phyloP scores from a whole-genome alignment of 164 flowering plant genomes.

The Macadamia integrifolia region DNA sequence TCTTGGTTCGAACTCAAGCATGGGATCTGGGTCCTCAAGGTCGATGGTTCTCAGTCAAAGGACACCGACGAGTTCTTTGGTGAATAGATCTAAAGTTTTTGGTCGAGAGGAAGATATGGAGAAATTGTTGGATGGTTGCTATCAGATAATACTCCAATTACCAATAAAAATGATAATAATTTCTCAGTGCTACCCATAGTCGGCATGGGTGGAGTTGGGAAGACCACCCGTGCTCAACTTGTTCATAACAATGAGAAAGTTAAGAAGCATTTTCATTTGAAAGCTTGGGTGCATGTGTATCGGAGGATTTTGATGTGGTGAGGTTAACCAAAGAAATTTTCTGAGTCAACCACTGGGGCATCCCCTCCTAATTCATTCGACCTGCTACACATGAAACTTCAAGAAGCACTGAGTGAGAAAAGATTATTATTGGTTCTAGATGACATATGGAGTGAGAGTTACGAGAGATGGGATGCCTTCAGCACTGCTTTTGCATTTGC shows the following conservation, averaged over 20 bases:
- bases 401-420: too few relatives aligned
- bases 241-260: too few relatives aligned
- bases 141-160: too few relatives aligned
- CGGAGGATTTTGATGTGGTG: neutral
- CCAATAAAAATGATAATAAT: too few relatives aligned
- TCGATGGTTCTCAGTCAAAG: neutral
- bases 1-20: too few relatives aligned
- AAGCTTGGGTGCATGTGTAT: too few relatives aligned
- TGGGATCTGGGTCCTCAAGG: too few relatives aligned
- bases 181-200: too few relatives aligned
- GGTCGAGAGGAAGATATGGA: neutral
- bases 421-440: neutral
- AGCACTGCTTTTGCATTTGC: neutral
- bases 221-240: too few relatives aligned
- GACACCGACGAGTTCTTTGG: neutral
- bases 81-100: neutral
- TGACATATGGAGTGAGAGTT: neutral
- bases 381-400: neutral
- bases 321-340: neutral
- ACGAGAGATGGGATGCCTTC: neutral
- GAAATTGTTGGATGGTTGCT: too few relatives aligned
- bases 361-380: neutral
- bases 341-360: neutral
- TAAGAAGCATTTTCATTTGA: too few relatives aligned
- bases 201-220: too few relatives aligned